Evolutionary conservation across 2,329 filamentous ascomycete species (phyloP).

Genomic region (Geosmithia morbida): DNA sequence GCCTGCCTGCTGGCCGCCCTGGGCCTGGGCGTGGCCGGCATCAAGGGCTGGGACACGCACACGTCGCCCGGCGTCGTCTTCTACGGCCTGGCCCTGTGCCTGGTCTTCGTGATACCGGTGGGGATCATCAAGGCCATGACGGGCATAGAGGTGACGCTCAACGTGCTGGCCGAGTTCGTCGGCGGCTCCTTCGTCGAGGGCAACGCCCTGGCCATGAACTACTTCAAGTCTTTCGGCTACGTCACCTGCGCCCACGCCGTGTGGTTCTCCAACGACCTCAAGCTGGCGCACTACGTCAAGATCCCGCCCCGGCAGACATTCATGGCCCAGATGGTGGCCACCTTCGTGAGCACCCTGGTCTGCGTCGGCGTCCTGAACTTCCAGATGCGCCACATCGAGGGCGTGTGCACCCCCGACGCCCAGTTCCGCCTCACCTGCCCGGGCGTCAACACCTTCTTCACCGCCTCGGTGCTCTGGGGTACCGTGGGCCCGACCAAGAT

Average conservation of each 20-base stretch:
- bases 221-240: constrained; percentile 37
- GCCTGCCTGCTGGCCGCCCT: constrained; percentile 26
- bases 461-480: constrained; percentile 39
- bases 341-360: constrained; percentile 35
- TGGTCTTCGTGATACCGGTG: constrained; percentile 35
- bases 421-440: constrained; percentile 35
- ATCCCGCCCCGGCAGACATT: constrained; percentile 47
- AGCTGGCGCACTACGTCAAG: constrained; percentile 42
- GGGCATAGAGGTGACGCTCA: constrained; percentile 34
- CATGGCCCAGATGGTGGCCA: constrained; percentile 42
- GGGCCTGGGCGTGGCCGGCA: constrained; percentile 28
- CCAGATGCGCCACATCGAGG: constrained; percentile 31
- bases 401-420: constrained; percentile 32
- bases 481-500: constrained; percentile 35
- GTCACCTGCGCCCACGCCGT: constrained; percentile 36
- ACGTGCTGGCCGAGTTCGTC: constrained; percentile 38
- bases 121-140: constrained; percentile 40
- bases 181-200: constrained; percentile 34
- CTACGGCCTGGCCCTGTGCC: constrained; percentile 31
- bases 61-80: constrained; percentile 36
- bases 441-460: constrained; percentile 40
- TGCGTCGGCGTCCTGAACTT: constrained; percentile 33
- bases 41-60: constrained; percentile 33
- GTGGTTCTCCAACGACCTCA: constrained; percentile 31
- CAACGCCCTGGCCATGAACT: constrained; percentile 37